Base-by-base conservation (phyloP, 192 early-diverging fungal species). In the Phycomyces blakesleeanus region DNA sequence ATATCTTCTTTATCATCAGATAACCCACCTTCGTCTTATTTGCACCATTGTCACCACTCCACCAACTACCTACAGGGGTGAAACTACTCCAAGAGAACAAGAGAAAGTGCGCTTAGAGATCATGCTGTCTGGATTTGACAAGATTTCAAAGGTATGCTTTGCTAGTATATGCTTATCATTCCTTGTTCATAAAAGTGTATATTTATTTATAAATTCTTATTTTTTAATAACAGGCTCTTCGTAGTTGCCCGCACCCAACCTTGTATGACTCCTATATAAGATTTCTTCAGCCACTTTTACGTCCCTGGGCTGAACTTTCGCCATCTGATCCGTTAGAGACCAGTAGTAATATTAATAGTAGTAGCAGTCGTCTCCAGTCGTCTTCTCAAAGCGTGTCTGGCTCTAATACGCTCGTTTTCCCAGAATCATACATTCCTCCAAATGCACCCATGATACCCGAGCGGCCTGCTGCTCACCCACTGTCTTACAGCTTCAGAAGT, bases 81-180 rank as follows among this genome's bases (percentile, higher is more conserved):
- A 38, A 21, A 71, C 63, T 54, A 60, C 65, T 54, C 39, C 51
- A 10, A 39, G 59, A 9, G 69, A 64, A 41, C 59, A 67, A 44
- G 74, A 76, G 53, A 64, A 58, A 18, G 60, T 76, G 40, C 64
- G 74, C 1, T 22, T 67, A 9, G 74, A 76, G 42, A 42, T 76
- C 25, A 66, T 76, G 68, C 26, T 65, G 16, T 76, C 74, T 18
- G 74, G 74, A 3, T 76, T 76, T 55, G 74, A 76, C 24, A 70
- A 71, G 25, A 63, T 71, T 26, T 55, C 65, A 40, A 76, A 67
- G 65, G 74, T 76, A 41, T 41, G 6, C 40, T 41, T 10, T 41
- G 40, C 14, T 41, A 6, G 6, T 41, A 41, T 41, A 41, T 41
- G 8, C 14, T 41, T 41, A 41, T 41, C 14, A 10, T 41, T 41